These are phyloP conservation scores for Afroboletus lepidellus DNA, from an alignment of 1,284 basidiomycete genomes.

Conservation along the genomic window DNA sequence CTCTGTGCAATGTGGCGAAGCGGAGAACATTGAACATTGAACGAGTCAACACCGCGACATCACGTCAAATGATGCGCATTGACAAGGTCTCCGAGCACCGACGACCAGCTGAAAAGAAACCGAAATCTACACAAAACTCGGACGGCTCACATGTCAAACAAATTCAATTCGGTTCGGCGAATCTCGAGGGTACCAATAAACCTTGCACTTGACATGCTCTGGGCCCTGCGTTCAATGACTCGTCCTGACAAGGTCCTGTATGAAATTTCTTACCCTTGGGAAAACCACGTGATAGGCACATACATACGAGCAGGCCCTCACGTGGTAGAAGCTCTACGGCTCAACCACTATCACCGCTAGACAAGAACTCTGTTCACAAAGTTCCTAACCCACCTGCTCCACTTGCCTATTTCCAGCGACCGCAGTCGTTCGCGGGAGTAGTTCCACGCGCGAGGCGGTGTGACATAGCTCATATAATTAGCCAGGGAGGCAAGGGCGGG, in stretches of 20 bases:
- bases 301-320: constrained; percentile 1
- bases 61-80: neutral
- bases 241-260: neutral
- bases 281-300: constrained; percentile 3
- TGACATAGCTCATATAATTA: constrained; percentile 16
- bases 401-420: constrained; percentile 13
- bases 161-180: neutral
- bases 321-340: constrained; percentile 12
- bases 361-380: constrained; percentile 11
- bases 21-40: neutral
- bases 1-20: neutral
- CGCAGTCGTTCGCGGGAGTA: constrained; percentile 2
- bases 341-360: constrained; percentile 12
- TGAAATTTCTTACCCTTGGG: neutral
- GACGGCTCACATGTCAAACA: neutral
- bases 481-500: neutral
- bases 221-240: neutral
- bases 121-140: neutral
- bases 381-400: constrained; percentile 1
- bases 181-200: neutral
- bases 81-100: constrained; percentile 1
- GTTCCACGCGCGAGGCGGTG: neutral
- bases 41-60: constrained; percentile 6
- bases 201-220: neutral
- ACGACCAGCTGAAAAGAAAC: neutral